Evolutionary conservation across 1,139 yeast genomes (phyloP), one percentile per base, ranked within the genome.

Genomic region (Taphrina wiesneri): DNA sequence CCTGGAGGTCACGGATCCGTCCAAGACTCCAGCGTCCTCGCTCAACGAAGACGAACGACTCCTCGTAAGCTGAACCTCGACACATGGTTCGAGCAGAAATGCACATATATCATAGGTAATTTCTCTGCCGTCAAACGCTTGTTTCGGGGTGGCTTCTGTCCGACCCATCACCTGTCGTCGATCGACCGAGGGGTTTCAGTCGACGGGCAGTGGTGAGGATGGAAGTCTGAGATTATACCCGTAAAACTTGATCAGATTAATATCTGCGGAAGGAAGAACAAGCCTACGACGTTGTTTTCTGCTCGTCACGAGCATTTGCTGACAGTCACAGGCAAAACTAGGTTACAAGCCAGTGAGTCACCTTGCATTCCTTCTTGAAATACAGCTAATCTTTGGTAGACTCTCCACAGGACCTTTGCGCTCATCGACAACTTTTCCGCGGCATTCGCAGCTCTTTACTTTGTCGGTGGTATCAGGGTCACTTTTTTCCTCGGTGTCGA

Each of bases 351-450:
- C 49, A 17, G 64, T 60, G 26, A n/a, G 54, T 54, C 23, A n/a
- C 15, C 6, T 23, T 2, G n/a, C n/a, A 13, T 25, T 2, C 19
- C 47, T n/a, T 4, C 28, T 7, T 4, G 1, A 7, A 34, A n/a
- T 2, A 28, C 17, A 19, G n/a, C 41, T 39, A 49, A 39, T 39
- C 23, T 5, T 11, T 19, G 28, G 7, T 39, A 60, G 64, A 46
- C 56, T 3, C 63, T 65, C 26, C 67, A 57, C 34, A 69, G 75
- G 49, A 67, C 69, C 9, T 73, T 70, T 43, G 65, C 69, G 19
- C 67, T 71, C 43, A 53, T 72, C 46, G 75, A 73, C 65, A 72
- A 70, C 63, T 71, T 72, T 46, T 70, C 74, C 28, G 73, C 73
- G 30, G 68, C 71, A 49, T 73, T 73, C 64, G 68, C 73, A 15